Evolutionary conservation across 176 grass and related monocot genomes (phyloP).

Genomic region (Poa pratensis): DNA sequence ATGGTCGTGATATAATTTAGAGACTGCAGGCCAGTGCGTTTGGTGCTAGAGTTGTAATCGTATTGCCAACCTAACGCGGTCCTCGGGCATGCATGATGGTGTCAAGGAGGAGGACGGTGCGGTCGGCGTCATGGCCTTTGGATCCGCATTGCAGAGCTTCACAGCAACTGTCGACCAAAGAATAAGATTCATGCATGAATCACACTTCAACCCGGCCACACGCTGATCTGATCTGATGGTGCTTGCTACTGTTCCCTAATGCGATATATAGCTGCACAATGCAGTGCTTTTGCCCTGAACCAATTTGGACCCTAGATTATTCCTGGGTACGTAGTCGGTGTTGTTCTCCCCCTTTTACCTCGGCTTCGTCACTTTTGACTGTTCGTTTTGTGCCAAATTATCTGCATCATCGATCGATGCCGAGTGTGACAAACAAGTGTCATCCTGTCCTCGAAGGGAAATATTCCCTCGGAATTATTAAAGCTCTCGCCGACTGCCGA

Average conservation of each 20-base stretch:
- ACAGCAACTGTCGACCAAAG: slow-evolving; percentile 1
- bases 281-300: not conserved
- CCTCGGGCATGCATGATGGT: not conserved
- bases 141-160: not conserved
- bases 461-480: slow-evolving; percentile 37
- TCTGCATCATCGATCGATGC: too few species aligned
- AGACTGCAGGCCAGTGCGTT: not conserved
- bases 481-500: not conserved
- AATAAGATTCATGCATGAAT: slow-evolving; percentile 7
- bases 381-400: not conserved
- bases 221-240: not conserved
- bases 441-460: not conserved
- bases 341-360: not conserved
- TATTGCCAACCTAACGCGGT: not conserved
- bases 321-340: too few species aligned
- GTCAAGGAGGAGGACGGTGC: not conserved
- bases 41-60: not conserved
- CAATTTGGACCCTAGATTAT: not conserved
- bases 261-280: not conserved
- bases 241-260: not conserved
- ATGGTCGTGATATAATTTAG: not conserved
- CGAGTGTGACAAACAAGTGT: not conserved
- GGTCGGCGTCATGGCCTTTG: not conserved
- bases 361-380: not conserved
- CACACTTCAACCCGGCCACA: not conserved